Evolutionary conservation across 441 rosid genomes (phyloP), one percentile per base, ranked within the genome.

Genomic region (Syzygium syzygioides): DNA sequence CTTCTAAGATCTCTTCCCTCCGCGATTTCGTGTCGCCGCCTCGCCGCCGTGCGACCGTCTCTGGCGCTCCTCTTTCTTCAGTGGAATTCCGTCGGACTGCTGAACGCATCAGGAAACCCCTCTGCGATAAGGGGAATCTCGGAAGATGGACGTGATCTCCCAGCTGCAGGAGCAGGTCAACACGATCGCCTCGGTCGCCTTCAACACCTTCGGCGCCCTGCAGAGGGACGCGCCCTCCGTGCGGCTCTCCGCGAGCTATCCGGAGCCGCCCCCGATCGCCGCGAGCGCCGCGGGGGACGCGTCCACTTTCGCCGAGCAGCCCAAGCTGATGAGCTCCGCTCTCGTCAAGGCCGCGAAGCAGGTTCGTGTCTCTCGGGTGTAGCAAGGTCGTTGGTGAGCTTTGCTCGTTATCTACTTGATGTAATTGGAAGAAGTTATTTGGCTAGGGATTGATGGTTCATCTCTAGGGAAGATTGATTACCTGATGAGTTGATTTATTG

Each of bases 111-210:
- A 20, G 80, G n/a, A 23, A 71, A 60, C 66, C 66, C 66, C 50
- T 0, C 80, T 11, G 50, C 80, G 14, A 45, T 41, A 45, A 7
- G 23, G 80, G 50, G 20, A 71, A 71, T 60, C 48, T 9, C 80
- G 57, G 17, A 87, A 93, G 91, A 97, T 98, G 99, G 99, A 96
- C 89, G 94, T 97, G 90, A 98, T 98, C 23, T 96, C 98, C 57
- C 99, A 98, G 91, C 94, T 98, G 88, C 99, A 98, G 92, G 99
- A 98, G 88, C 99, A 97, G 93, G 96, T 96, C 55, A 96, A 97
- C 88, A 62, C 93, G 17, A 92, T 98, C n/a, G 98, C 98, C 18
- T 94, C 95, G 0, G 92, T 94, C 59, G 93, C 98, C 32, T 96
- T 98, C 90, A 97, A 97, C 92, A 94, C 97, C 17, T 94, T 95